Conservation (phyloP, 2,329 filamentous ascomycete species). For the Fusarium lateritium region DNA sequence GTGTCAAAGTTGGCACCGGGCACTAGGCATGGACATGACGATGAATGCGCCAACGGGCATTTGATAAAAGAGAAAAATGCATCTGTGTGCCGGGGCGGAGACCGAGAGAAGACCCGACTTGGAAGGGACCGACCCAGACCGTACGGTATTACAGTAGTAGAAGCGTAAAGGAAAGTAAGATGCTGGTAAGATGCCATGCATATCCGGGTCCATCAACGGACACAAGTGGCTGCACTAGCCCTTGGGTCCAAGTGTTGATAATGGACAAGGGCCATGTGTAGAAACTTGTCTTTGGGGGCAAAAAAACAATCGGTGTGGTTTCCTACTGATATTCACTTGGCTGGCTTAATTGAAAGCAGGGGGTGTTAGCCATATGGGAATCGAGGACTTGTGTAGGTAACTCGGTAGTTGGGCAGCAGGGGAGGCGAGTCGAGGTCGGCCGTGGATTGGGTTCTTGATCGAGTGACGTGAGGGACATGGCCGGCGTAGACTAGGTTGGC, state of each 20-base stretch:
- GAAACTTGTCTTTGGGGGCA: slow-evolving; percentile 42
- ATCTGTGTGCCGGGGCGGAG: slow-evolving; percentile 42
- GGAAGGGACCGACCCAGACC: slow-evolving; percentile 41
- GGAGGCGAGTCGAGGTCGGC: slow-evolving; percentile 35
- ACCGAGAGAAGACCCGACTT: slow-evolving; percentile 41
- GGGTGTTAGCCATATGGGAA: slow-evolving; percentile 35
- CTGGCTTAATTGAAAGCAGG: slow-evolving; percentile 27
- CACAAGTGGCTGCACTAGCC: slow-evolving; percentile 53
- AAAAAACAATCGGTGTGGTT: slow-evolving; percentile 34
- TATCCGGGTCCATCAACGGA: slow-evolving; percentile 49
- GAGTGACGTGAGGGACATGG: slow-evolving; percentile 49
- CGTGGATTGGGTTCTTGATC: slow-evolving; percentile 36
- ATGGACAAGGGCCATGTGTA: slow-evolving; percentile 40
- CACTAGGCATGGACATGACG: slow-evolving; percentile 37
- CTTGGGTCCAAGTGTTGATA: slow-evolving; percentile 42
- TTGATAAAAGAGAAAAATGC: slow-evolving; percentile 28
- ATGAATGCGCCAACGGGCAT: slow-evolving; percentile 29
- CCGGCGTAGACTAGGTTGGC: slow-evolving; percentile 39
- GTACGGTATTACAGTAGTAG: slow-evolving; percentile 23
- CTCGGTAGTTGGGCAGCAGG: slow-evolving; percentile 37
- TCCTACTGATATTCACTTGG: slow-evolving; percentile 38
- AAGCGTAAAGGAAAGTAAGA: slow-evolving; percentile 37
- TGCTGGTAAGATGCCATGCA: slow-evolving; percentile 52
- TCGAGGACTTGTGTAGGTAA: slow-evolving; percentile 10
- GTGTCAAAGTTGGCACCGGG: slow-evolving; percentile 39